phyloP scores from a whole-genome alignment of 2,329 filamentous ascomycete species.

The Parasarocladium wereldwijsianum region DNA sequence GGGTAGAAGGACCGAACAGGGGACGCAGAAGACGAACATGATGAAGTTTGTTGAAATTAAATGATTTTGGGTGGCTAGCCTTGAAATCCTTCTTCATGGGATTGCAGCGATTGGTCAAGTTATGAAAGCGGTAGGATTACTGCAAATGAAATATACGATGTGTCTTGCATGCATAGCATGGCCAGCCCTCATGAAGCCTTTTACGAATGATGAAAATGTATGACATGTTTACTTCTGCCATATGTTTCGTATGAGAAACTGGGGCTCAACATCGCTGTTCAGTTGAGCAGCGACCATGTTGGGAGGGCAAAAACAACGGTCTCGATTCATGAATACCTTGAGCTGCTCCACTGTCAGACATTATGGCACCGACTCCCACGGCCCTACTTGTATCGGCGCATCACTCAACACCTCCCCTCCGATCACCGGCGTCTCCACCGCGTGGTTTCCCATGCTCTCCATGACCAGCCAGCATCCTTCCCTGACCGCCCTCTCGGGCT shows the following conservation, averaged over 20 bases:
- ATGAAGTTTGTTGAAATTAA: conserved; percentile 25
- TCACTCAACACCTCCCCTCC: conserved; percentile 37
- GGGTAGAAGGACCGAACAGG: conserved; percentile 70
- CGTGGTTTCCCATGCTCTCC: conserved; percentile 54
- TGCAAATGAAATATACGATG: not conserved
- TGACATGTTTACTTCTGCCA: not conserved
- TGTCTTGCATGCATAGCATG: not conserved
- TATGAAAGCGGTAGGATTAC: not conserved
- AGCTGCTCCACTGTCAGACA: too few species aligned
- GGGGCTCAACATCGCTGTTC: too few species aligned
- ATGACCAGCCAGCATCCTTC: conserved; percentile 67
- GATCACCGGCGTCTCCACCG: conserved; percentile 21
- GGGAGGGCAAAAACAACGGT: too few species aligned
- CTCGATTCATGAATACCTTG: too few species aligned
- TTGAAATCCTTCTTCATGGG: not conserved
- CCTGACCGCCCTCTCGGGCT: conserved; percentile 39
- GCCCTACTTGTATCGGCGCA: conserved; percentile 24
- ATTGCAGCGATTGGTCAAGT: not conserved
- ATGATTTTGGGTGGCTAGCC: not conserved
- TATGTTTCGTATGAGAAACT: too few species aligned
- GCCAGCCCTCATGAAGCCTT: not conserved
- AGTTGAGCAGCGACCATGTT: too few species aligned
- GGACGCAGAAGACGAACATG: conserved; percentile 64
- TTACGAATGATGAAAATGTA: too few species aligned
- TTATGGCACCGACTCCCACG: conserved; percentile 23